These are phyloP conservation scores for Nemania diffusa DNA, from an alignment of 2,329 filamentous ascomycete genomes.

Conservation along the genomic window DNA sequence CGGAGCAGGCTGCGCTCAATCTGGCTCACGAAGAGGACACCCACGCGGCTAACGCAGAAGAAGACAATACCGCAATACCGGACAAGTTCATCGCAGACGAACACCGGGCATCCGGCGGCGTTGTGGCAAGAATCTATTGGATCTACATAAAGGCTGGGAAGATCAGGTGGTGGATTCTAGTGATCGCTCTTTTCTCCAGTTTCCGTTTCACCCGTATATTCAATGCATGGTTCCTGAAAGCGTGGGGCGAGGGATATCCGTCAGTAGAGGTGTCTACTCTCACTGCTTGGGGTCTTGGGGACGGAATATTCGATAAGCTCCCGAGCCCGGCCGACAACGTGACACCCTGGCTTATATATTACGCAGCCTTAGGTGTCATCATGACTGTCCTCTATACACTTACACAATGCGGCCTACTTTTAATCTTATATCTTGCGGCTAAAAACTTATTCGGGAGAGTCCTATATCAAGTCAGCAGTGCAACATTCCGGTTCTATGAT, in stretches of 20 bases:
- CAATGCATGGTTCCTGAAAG: conserved; percentile 84
- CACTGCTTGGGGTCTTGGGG: conserved; percentile 22
- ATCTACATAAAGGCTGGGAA: conserved; percentile 85
- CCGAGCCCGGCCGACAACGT: conserved; percentile 76
- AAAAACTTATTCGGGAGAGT: conserved; percentile 79
- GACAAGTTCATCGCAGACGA: conserved; percentile 86
- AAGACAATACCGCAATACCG: conserved; percentile 64
- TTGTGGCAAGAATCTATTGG: conserved; percentile 82
- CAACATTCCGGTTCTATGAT: conserved; percentile 91
- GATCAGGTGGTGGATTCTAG: conserved; percentile 75
- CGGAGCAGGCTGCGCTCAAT: conserved; percentile 41
- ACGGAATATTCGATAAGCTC: conserved; percentile 59
- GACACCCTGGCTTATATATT: conserved; percentile 77
- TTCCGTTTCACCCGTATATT: conserved; percentile 73
- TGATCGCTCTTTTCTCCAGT: conserved; percentile 70
- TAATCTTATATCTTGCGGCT: conserved; percentile 83
- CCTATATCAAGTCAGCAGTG: conserved; percentile 77
- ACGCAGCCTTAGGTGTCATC: conserved; percentile 71
- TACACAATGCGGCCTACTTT: conserved; percentile 73
- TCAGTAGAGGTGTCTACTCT: conserved; percentile 37
- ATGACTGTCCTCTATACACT: conserved; percentile 69
- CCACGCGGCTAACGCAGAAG: conserved; percentile 49
- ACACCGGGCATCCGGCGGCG: conserved; percentile 76
- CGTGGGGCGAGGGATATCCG: conserved; percentile 83
- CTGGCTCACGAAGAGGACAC: conserved; percentile 48